These are phyloP conservation scores for Pichia sp. DNA, from an alignment of 1,139 yeast genomes.

Conservation along the genomic window DNA sequence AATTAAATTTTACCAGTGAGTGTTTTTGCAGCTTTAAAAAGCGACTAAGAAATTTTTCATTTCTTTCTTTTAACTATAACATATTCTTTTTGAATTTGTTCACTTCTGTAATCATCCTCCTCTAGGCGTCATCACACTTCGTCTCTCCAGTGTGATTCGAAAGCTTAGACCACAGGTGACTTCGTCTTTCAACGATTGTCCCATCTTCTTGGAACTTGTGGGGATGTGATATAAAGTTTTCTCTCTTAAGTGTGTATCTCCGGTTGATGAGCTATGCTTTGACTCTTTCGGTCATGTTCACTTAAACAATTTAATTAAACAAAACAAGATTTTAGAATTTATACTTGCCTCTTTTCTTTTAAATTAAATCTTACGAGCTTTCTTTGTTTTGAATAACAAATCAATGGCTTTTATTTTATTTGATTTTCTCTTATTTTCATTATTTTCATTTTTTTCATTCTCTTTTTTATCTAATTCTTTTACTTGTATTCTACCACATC, in stretches of 20 bases:
- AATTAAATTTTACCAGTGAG: too few relatives aligned
- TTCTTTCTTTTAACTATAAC: background rate
- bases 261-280: constrained; percentile 17
- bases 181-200: constrained; percentile 5
- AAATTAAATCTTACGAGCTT: background rate
- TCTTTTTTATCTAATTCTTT: background rate
- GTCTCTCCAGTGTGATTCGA: constrained; percentile 10
- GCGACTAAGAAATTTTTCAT: background rate
- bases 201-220: background rate
- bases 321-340: too few relatives aligned
- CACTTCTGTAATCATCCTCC: constrained; percentile 7
- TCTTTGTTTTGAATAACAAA: constrained; percentile 6
- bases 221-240: constrained; percentile 9
- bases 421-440: background rate
- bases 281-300: constrained; percentile 19
- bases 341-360: background rate
- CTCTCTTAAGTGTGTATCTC: constrained; percentile 17
- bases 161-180: constrained; percentile 8
- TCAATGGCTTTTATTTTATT: constrained; percentile 8
- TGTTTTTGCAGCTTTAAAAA: too few relatives aligned
- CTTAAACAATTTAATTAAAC: constrained; percentile 12
- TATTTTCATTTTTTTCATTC: background rate
- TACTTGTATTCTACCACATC: constrained; percentile 11
- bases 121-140: constrained; percentile 12
- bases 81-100: background rate